A percentile compares a stretch with the other conserved stretches of the same genome.
These are phyloP conservation scores for Trichoderma polysporum DNA, from an alignment of 2,329 filamentous ascomycete genomes.

Conservation along the genomic window DNA sequence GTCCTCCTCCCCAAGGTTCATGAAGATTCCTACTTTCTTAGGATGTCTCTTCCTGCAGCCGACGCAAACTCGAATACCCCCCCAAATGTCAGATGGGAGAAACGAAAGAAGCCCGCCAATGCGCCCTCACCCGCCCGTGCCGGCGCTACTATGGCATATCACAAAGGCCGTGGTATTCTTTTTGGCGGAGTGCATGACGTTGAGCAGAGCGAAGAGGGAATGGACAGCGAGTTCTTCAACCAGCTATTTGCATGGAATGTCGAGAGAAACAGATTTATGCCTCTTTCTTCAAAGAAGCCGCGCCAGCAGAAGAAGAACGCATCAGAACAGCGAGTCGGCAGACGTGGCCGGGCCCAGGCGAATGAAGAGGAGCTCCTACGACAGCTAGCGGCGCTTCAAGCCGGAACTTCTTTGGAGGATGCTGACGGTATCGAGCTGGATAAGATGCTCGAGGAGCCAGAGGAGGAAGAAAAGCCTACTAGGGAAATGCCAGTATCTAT, in stretches of 20 bases:
- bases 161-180: slow-evolving; percentile 87
- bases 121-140: slow-evolving; percentile 78
- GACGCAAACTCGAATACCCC: slow-evolving; percentile 65
- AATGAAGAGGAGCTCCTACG: slow-evolving; percentile 88
- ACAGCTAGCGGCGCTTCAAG: slow-evolving; percentile 83
- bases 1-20: slow-evolving; percentile 85
- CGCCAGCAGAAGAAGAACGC: slow-evolving; percentile 59
- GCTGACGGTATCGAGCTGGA: slow-evolving; percentile 50
- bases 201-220: slow-evolving; percentile 87
- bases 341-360: slow-evolving; percentile 76
- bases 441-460: slow-evolving; percentile 51
- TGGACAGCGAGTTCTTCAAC: slow-evolving; percentile 97
- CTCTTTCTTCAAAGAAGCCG: slow-evolving; percentile 71
- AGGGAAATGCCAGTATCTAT: slow-evolving; percentile 66
- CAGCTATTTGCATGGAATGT: slow-evolving; percentile 90
- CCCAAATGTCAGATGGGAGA: slow-evolving; percentile 85
- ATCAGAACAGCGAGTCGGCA: slow-evolving; percentile 54
- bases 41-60: slow-evolving; percentile 69
- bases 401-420: slow-evolving; percentile 63
- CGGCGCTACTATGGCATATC: slow-evolving; percentile 89
- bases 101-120: slow-evolving; percentile 88
- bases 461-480: slow-evolving; percentile 57
- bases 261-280: slow-evolving; percentile 93
- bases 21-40: slow-evolving; percentile 91
- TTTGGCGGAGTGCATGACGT: slow-evolving; percentile 96